Evolutionary conservation across 2,329 filamentous ascomycete genomes (phyloP).

Genomic region (Exophiala alcalophila): DNA sequence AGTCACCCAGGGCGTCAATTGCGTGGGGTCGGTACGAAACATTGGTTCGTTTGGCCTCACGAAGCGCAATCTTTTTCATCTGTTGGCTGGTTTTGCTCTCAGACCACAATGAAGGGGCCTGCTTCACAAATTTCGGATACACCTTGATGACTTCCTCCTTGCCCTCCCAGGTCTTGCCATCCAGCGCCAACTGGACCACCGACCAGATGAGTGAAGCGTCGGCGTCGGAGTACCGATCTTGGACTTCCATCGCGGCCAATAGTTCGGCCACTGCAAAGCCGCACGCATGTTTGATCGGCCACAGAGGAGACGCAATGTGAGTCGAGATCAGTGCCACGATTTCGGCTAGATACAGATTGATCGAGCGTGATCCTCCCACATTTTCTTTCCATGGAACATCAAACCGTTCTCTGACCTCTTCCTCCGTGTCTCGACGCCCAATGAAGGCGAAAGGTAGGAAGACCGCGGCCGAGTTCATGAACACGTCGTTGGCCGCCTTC

Average conservation of each 20-base stretch:
- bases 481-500: slow-evolving; percentile 84
- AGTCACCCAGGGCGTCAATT: slow-evolving; percentile 67
- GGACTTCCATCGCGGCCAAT: slow-evolving; percentile 58
- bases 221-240: slow-evolving; percentile 53
- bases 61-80: slow-evolving; percentile 72
- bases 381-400: slow-evolving; percentile 85
- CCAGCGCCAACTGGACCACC: slow-evolving; percentile 73
- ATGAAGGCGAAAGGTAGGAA: slow-evolving; percentile 86
- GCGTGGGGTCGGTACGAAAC: slow-evolving; percentile 76
- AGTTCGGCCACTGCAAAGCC: slow-evolving; percentile 76
- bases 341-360: slow-evolving; percentile 79
- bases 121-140: slow-evolving; percentile 73
- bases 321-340: slow-evolving; percentile 67
- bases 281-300: slow-evolving; percentile 85
- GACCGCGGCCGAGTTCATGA: slow-evolving; percentile 69
- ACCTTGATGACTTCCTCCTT: slow-evolving; percentile 82
- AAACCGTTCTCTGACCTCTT: slow-evolving; percentile 75
- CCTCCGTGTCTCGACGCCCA: slow-evolving; percentile 78
- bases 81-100: slow-evolving; percentile 59
- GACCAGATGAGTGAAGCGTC: slow-evolving; percentile 73
- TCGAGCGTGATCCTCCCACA: slow-evolving; percentile 77
- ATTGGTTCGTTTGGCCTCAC: slow-evolving; percentile 91
- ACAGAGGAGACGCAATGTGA: slow-evolving; percentile 75
- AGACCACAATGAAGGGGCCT: slow-evolving; percentile 57
- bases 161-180: slow-evolving; percentile 86